Percentiles rank a stretch among this genome's conserved stretches.
Conservation (phyloP, 2,329 filamentous ascomycete genomes). For the Pseudohalonectria lignicola region DNA sequence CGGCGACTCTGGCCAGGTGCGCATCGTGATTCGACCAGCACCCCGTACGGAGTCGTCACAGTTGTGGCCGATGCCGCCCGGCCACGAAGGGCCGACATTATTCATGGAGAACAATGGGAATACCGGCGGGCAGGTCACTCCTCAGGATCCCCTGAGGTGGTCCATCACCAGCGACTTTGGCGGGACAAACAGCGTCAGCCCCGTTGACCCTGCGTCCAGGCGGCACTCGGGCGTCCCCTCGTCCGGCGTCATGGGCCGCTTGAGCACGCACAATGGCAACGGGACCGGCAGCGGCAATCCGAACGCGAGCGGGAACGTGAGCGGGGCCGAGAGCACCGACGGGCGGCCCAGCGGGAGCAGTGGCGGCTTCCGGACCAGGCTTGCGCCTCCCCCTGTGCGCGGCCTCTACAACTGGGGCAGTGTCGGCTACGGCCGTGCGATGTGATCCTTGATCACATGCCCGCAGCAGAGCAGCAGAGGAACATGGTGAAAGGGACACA, state of each 20-base stretch:
- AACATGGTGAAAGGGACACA: no score
- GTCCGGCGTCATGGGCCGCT: conserved; percentile 6
- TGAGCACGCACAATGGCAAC: not conserved
- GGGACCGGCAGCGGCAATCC: not conserved
- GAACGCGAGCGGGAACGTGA: conserved; percentile 1
- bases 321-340: conserved; percentile 3
- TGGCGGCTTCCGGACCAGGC: conserved; percentile 1
- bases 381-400: conserved; percentile 6
- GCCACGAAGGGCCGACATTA: conserved; percentile 8
- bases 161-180: conserved; percentile 17
- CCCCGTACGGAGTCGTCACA: conserved; percentile 6
- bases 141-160: conserved; percentile 13
- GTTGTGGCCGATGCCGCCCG: conserved; percentile 17
- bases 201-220: not conserved
- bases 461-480: no score
- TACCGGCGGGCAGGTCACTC: conserved; percentile 2
- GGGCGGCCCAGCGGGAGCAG: conserved; percentile 2
- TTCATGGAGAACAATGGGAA: conserved; percentile 7
- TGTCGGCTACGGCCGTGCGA: not conserved
- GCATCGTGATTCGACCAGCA: conserved; percentile 19
- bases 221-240: conserved; percentile 7
- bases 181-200: conserved; percentile 12
- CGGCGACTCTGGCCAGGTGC: conserved; percentile 14
- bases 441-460: not conserved
- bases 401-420: not conserved